Percentiles rank a stretch among this genome's conserved stretches.
phyloP scores from a whole-genome alignment of 257 asterid species.

The Fraxinus cuspidata region DNA sequence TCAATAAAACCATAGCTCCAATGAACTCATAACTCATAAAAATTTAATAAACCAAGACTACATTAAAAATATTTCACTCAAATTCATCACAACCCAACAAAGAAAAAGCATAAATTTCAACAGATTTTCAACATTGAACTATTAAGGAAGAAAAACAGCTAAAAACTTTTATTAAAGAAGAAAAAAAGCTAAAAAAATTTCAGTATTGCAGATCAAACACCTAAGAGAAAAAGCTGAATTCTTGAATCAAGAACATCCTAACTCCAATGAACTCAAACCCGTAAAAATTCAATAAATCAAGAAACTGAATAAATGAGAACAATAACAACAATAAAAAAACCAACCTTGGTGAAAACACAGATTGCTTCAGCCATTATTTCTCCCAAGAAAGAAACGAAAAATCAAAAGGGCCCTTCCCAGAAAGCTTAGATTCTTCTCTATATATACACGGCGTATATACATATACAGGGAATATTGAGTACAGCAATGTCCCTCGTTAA shows the following conservation, averaged over 20 bases:
- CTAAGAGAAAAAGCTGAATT: background rate
- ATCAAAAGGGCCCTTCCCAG: background rate
- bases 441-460: background rate
- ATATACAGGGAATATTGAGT: background rate
- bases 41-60: background rate
- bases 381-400: background rate
- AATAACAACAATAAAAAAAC: background rate
- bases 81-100: conserved; percentile 1
- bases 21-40: background rate
- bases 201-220: background rate
- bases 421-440: background rate
- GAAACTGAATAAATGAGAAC: background rate
- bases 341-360: background rate
- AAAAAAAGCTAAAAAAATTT: background rate
- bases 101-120: background rate
- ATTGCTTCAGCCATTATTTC: conserved; percentile 8
- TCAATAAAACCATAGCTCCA: background rate
- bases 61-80: background rate
- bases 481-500: background rate
- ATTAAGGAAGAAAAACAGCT: background rate
- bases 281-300: background rate
- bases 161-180: background rate
- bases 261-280: background rate
- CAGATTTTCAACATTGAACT: background rate
- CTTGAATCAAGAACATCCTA: background rate